Evolutionary conservation across 1,284 basidiomycete species (phyloP).

Genomic region (Apiotrichum akiyoshidainum): DNA sequence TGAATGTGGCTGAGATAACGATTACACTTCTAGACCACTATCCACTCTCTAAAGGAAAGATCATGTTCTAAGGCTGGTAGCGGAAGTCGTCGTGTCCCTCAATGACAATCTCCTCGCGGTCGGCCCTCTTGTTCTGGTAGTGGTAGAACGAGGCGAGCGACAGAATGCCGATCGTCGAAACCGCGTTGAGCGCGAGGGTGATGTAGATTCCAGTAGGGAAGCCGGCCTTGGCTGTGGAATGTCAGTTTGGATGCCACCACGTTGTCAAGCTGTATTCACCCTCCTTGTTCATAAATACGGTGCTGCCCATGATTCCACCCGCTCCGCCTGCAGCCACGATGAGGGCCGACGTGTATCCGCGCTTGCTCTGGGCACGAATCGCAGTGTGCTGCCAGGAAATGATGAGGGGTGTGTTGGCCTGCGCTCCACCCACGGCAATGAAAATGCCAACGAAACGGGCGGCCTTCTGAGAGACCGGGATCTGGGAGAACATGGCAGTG

Average conservation of each 20-base stretch:
- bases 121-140: constrained; percentile 17
- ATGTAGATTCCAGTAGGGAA: constrained; percentile 15
- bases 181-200: constrained; percentile 7
- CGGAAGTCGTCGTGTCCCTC: constrained; percentile 10
- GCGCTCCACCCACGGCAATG: constrained; percentile 40
- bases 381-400: constrained; percentile 49
- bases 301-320: constrained; percentile 18
- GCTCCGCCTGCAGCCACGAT: constrained; percentile 20
- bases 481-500: constrained; percentile 20
- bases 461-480: background rate
- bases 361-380: constrained; percentile 51
- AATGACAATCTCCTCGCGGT: constrained; percentile 9
- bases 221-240: background rate
- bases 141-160: background rate
- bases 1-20: no score
- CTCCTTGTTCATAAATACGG: constrained; percentile 11
- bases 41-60: no score
- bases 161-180: background rate
- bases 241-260: no score
- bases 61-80: constrained; percentile 7
- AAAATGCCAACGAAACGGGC: constrained; percentile 16
- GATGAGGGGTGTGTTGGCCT: constrained; percentile 40
- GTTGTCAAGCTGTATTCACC: no score
- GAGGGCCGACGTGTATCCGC: constrained; percentile 27
- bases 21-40: no score